Conservation (phyloP, 768 basidiomycete genomes). For the Austroboletus eburneus region DNA sequence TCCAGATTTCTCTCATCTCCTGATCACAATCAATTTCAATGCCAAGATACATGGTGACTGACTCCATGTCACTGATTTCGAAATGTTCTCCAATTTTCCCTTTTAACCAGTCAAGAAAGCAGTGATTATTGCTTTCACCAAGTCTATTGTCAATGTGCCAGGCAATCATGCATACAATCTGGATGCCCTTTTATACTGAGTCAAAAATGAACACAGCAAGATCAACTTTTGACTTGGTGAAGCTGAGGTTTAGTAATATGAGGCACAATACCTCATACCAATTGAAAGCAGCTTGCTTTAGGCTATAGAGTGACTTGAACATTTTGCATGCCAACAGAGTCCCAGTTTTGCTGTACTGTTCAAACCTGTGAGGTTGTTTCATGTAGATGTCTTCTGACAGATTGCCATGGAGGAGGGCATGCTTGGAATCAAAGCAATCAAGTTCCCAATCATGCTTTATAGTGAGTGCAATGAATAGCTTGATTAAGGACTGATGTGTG, state of each 20-base stretch:
- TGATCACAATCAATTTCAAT: too few species aligned
- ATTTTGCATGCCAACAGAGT: background rate
- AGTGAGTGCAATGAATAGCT: background rate
- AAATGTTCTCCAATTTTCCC: too few species aligned
- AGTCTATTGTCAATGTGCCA: slow-evolving; percentile 12
- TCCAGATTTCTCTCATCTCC: too few species aligned
- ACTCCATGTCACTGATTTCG: too few species aligned
- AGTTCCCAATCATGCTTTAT: slow-evolving; percentile 4
- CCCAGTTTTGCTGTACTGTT: slow-evolving; percentile 6
- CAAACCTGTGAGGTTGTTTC: slow-evolving; percentile 31
- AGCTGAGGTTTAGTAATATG: background rate
- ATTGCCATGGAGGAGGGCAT: slow-evolving; percentile 1
- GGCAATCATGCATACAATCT: slow-evolving; percentile 6
- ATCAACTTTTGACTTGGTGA: too few species aligned
- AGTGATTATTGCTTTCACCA: background rate
- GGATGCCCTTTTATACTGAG: background rate
- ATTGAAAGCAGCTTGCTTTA: slow-evolving; percentile 2
- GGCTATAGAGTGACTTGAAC: background rate
- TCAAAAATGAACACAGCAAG: too few species aligned
- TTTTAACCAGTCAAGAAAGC: slow-evolving; percentile 4
- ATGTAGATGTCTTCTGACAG: slow-evolving; percentile 31
- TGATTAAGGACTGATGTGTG: background rate
- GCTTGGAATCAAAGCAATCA: slow-evolving; percentile 5
- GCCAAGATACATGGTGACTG: too few species aligned
- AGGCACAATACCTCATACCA: slow-evolving; percentile 4